Conservation (phyloP, 1,284 basidiomycete genomes). For the Termitomyces sp. region DNA sequence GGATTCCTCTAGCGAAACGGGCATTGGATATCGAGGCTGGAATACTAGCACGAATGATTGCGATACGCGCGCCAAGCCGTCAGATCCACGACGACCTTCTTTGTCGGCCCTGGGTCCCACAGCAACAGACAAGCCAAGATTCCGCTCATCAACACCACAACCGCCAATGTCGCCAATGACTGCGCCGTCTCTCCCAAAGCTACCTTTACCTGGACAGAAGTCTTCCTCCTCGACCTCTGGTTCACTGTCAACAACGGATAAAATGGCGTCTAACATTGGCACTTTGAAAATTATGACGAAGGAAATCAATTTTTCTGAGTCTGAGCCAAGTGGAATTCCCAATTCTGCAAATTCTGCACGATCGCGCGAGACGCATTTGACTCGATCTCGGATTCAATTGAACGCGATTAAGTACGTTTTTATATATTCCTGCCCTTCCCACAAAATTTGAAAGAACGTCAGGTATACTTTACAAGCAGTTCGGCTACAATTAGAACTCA, state of each 20-base stretch:
- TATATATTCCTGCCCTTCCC: background rate
- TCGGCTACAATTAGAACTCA: constrained; percentile 15
- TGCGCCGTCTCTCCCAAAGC: background rate
- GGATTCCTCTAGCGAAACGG: background rate
- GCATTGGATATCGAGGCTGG: background rate
- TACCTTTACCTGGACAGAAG: constrained; percentile 6
- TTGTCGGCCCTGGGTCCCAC: background rate
- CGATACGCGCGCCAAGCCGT: background rate
- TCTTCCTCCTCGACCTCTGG: background rate
- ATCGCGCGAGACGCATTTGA: background rate
- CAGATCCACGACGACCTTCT: background rate
- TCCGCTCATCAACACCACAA: background rate
- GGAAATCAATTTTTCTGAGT: constrained; percentile 5
- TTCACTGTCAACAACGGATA: background rate
- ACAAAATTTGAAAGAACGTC: background rate
- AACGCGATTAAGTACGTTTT: constrained; percentile 13
- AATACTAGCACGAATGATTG: background rate
- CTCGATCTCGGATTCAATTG: constrained; percentile 4
- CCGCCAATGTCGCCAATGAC: background rate
- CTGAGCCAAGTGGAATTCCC: background rate
- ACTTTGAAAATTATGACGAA: constrained; percentile 7
- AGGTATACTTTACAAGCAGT: constrained; percentile 15
- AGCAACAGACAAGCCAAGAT: background rate
- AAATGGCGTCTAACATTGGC: background rate
- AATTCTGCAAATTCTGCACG: constrained; percentile 13